Percentiles rank a stretch among this genome's conserved stretches.
Evolutionary conservation across 169 alveolate genomes (phyloP).

Genomic region (Miamiensis avidus): DNA sequence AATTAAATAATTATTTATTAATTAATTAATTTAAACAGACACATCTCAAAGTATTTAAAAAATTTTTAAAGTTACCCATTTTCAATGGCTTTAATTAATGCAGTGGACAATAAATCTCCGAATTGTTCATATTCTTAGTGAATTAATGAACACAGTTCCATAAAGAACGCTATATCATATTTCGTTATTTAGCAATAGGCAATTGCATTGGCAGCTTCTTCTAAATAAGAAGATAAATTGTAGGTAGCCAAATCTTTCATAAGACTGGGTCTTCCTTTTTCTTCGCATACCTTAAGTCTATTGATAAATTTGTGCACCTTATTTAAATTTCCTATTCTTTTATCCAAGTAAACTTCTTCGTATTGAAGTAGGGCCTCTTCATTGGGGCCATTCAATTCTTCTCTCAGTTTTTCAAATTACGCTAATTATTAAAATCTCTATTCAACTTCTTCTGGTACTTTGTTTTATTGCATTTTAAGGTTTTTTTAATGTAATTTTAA

Average conservation of each 20-base stretch:
- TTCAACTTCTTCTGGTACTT: neutral
- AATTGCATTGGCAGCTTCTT: neutral
- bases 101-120: neutral
- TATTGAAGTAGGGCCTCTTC: neutral
- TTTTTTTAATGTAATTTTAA: no score
- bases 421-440: neutral
- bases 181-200: neutral
- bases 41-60: neutral
- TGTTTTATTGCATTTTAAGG: neutral
- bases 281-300: neutral
- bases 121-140: neutral
- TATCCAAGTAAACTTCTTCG: neutral
- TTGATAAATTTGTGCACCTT: neutral
- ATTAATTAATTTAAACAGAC: neutral
- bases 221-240: neutral
- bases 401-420: neutral
- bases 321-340: neutral
- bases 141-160: neutral
- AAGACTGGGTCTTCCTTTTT: neutral
- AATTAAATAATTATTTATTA: no score
- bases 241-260: neutral
- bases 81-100: neutral
- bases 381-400: neutral
- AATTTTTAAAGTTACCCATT: neutral
- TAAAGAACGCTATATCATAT: neutral